These are phyloP conservation scores for Populus nigra DNA, from an alignment of 345 rosid species.

Conservation along the genomic window DNA sequence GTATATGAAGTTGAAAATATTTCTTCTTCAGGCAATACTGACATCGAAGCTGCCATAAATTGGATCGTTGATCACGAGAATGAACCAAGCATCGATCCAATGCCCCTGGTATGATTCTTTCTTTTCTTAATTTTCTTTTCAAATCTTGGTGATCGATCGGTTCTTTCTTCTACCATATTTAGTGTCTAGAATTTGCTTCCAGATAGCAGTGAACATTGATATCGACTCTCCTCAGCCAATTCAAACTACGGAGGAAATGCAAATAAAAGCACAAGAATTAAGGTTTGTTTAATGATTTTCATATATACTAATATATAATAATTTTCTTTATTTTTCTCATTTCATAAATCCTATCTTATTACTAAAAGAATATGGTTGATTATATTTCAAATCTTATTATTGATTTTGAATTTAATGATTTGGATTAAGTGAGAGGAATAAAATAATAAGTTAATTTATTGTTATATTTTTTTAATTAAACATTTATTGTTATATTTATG, in stretches of 20 bases:
- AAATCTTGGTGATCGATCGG: not conserved
- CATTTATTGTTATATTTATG: no score
- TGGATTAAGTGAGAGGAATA: no score
- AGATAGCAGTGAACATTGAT: slow-evolving; percentile 67
- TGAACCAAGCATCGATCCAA: slow-evolving; percentile 24
- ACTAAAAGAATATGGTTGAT: no score
- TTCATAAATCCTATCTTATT: no score
- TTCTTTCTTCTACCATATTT: not conserved
- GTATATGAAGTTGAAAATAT: not conserved
- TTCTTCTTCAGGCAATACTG: slow-evolving; percentile 18
- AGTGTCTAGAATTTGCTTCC: slow-evolving; percentile 15
- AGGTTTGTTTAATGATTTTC: slow-evolving; percentile 28
- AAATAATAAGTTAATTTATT: no score
- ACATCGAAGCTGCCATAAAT: slow-evolving; percentile 27
- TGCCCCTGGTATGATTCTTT: slow-evolving; percentile 17
- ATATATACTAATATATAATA: no score
- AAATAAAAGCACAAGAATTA: slow-evolving; percentile 49
- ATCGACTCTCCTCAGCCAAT: slow-evolving; percentile 52
- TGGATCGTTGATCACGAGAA: slow-evolving; percentile 35
- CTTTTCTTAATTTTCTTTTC: not conserved
- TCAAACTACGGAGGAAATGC: slow-evolving; percentile 40
- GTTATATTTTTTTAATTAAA: no score
- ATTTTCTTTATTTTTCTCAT: no score
- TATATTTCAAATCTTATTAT: no score
- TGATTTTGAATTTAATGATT: no score